Base-by-base conservation (phyloP, 768 basidiomycete species). In the Lenzites betulinus region DNA sequence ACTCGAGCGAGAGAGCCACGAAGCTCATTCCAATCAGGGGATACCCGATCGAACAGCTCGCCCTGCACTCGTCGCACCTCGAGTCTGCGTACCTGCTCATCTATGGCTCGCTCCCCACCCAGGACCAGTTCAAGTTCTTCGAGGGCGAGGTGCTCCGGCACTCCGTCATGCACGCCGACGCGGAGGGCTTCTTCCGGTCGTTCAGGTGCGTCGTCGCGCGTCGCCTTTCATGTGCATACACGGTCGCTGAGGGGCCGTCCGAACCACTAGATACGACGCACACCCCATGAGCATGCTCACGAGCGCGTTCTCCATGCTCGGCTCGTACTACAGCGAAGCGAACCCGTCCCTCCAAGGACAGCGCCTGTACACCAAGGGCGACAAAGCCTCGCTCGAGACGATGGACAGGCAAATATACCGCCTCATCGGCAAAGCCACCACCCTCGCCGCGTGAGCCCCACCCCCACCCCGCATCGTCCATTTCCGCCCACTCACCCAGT, bases 381-480 rank as follows among this genome's bases (percentile, higher is more conserved):
- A 88, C 71, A 71, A 77, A 28, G 79, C 71, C 0, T 92, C 91
- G 3, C 81, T 95, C 7, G 86, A 81, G 26, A 78, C 84, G 47
- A 92, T 96, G 89, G 94, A 95, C 73, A 93, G 92, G 78, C 94
- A 95, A 73, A 94, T 95, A 43, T 93, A 87, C 71, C 79, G 93
- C 65, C 75, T 95, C 6, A 90, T 94, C 53, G 93, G 94, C 43
- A 95, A 95, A 70, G 88, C 90, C 9, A 93, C 90, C 6, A 93
- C 92, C 0, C 78, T 95, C 41, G 93, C 93, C 62, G 92, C 93
- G 83, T 91, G 63, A 49, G 87, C 77, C 23, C 9, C 43, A 7
- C n/a, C 13, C 33, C 25, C 36, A 12, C 7, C 33, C 15, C 25
- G 26, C 25, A n/a, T 33, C 30, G 30, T 33, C 11, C 30, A 4